Conservation (phyloP, 2,329 filamentous ascomycete species). For the Pleurostoma richardsiae region DNA sequence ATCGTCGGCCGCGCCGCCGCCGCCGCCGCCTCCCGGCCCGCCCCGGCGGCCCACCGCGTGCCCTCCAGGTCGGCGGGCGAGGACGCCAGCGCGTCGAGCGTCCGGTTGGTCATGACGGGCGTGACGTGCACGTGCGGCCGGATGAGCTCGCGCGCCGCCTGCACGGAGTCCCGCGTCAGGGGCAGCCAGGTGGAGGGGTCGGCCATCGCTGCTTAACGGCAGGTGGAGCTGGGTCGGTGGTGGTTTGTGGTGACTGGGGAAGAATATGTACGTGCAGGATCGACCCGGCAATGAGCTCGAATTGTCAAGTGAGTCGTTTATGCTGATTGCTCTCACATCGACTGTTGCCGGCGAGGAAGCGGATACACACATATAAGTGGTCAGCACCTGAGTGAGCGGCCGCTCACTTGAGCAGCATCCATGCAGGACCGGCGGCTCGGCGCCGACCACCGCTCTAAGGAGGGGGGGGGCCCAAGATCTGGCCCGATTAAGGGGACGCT, state of each 20-base stretch:
- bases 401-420: too few species aligned
- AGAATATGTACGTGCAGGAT: neutral
- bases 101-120: constrained; percentile 74
- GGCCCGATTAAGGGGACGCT: too few species aligned
- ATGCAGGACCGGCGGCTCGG: too few species aligned
- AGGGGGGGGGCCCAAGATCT: too few species aligned
- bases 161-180: constrained; percentile 67
- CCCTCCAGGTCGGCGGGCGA: constrained; percentile 53
- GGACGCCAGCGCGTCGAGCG: constrained; percentile 70
- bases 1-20: constrained; percentile 60
- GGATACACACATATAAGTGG: too few species aligned
- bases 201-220: constrained; percentile 36
- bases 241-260: neutral
- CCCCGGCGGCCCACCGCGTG: constrained; percentile 50
- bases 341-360: too few species aligned
- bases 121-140: constrained; percentile 74
- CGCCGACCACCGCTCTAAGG: too few species aligned
- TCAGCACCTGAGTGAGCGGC: too few species aligned
- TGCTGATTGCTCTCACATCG: too few species aligned
- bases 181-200: constrained; percentile 51
- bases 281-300: too few species aligned
- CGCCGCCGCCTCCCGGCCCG: constrained; percentile 30
- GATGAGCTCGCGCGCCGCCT: constrained; percentile 68
- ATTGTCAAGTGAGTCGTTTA: too few species aligned
- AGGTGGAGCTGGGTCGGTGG: neutral